Evolutionary conservation across 208 protist genomes (phyloP).

Genomic region (Trypanosoma avium): DNA sequence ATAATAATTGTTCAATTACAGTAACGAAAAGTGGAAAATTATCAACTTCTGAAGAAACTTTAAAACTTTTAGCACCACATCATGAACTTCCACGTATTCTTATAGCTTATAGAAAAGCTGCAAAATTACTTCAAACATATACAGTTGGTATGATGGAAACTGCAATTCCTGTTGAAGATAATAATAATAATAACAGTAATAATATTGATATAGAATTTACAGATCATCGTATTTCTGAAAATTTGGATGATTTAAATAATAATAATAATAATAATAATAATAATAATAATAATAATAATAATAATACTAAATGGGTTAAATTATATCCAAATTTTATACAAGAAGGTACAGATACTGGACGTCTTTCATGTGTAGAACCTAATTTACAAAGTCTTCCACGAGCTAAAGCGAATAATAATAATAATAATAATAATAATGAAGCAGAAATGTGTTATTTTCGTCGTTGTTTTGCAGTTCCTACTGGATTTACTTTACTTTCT

Average conservation of each 20-base stretch:
- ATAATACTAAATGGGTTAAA: slow-evolving; percentile 19
- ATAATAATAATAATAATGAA: slow-evolving; percentile 2
- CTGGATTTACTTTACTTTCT: slow-evolving; percentile 60
- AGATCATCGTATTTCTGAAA: slow-evolving; percentile 9
- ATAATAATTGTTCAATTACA: slow-evolving; percentile 24
- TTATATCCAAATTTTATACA: slow-evolving; percentile 86
- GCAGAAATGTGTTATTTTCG: slow-evolving; percentile 63
- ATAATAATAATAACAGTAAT: no score
- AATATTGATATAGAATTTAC: slow-evolving; percentile 26
- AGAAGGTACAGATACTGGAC: slow-evolving; percentile 88
- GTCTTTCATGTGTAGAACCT: slow-evolving; percentile 86
- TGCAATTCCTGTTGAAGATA: slow-evolving; percentile 34
- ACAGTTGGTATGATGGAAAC: slow-evolving; percentile 83
- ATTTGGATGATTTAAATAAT: not conserved
- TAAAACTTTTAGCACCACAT: slow-evolving; percentile 60
- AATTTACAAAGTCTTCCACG: slow-evolving; percentile 91
- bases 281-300: not conserved
- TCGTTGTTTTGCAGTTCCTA: slow-evolving; percentile 71
- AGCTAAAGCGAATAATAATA: slow-evolving; percentile 15
- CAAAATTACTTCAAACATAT: slow-evolving; percentile 90
- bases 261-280: not conserved
- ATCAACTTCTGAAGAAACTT: slow-evolving; percentile 88
- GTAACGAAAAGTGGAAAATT: slow-evolving; percentile 84
- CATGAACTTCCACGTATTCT: slow-evolving; percentile 77
- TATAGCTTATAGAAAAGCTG: slow-evolving; percentile 77